A percentile compares a stretch with the other conserved stretches of the same genome.
These are phyloP conservation scores for Magnolia changhungtana DNA, from an alignment of 164 flowering plant species.

Conservation along the genomic window DNA sequence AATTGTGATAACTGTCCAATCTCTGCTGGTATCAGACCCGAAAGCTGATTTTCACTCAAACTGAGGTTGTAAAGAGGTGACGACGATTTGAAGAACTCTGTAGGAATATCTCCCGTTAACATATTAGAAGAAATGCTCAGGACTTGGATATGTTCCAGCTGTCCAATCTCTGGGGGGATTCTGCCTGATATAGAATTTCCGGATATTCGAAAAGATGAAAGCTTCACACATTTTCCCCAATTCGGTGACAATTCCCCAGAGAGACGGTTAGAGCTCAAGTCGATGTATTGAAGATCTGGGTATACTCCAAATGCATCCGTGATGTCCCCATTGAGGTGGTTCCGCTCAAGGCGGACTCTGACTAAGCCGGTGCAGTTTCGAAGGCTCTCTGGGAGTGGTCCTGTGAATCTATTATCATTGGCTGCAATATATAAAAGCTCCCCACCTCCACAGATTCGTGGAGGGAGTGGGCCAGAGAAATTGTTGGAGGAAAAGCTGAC, in stretches of 20 bases:
- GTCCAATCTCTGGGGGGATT: slow-evolving; percentile 21
- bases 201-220: slow-evolving; percentile 18
- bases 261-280: slow-evolving; percentile 19
- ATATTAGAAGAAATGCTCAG: slow-evolving; percentile 19
- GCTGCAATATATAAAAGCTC: neutral
- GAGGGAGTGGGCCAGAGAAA: slow-evolving; percentile 25
- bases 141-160: slow-evolving; percentile 7
- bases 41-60: slow-evolving; percentile 26
- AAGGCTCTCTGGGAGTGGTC: slow-evolving; percentile 6
- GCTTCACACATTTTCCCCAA: slow-evolving; percentile 21
- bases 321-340: slow-evolving; percentile 42
- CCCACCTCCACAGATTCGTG: slow-evolving; percentile 2
- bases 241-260: slow-evolving; percentile 17
- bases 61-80: slow-evolving; percentile 16
- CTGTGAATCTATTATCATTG: neutral
- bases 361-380: slow-evolving; percentile 39
- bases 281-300: slow-evolving; percentile 21
- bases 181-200: slow-evolving; percentile 23
- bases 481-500: slow-evolving; percentile 22
- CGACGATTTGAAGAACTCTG: slow-evolving; percentile 13
- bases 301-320: slow-evolving; percentile 36
- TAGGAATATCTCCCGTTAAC: slow-evolving; percentile 24
- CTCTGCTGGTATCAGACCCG: slow-evolving; percentile 22
- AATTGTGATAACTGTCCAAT: slow-evolving; percentile 15
- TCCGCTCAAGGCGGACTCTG: slow-evolving; percentile 52